A percentile compares a stretch with the other conserved stretches of the same genome.
Conservation (phyloP, 2,329 filamentous ascomycete species). For the Emergomyces orientalis region DNA sequence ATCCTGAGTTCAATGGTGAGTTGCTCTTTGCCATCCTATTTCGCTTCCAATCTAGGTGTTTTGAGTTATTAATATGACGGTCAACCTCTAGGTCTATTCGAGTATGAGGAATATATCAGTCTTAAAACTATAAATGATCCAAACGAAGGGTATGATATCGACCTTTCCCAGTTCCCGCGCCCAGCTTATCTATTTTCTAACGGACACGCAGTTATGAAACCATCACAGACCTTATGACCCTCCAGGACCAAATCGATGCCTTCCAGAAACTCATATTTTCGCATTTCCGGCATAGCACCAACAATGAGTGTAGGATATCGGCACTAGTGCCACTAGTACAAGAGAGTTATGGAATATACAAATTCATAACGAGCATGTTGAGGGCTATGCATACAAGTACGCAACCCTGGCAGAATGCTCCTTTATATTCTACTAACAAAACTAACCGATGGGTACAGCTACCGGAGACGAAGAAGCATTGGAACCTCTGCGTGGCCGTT, state of each 20-base stretch:
- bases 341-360: constrained; percentile 98
- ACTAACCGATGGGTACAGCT: constrained; percentile 38
- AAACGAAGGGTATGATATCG: constrained; percentile 66
- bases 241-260: constrained; percentile 96
- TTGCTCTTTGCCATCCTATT: constrained; percentile 5
- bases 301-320: constrained; percentile 95
- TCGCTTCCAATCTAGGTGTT: neutral
- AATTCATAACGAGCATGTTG: constrained; percentile 99
- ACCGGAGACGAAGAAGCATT: constrained; percentile 91
- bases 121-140: constrained; percentile 97
- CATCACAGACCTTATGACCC: constrained; percentile 88
- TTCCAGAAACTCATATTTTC: constrained; percentile 99
- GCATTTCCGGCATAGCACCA: constrained; percentile 80
- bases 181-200: constrained; percentile 19
- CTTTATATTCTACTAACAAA: constrained; percentile 16
- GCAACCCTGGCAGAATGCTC: constrained; percentile 23
- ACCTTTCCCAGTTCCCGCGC: constrained; percentile 9
- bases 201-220: constrained; percentile 58
- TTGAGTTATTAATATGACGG: neutral
- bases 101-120: constrained; percentile 98
- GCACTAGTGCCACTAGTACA: constrained; percentile 87
- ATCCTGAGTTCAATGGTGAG: constrained; percentile 90
- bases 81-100: constrained; percentile 59
- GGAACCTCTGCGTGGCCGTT: constrained; percentile 75
- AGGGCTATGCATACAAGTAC: constrained; percentile 91